Evolutionary conservation across 2,329 filamentous ascomycete genomes (phyloP), one percentile per base, ranked within the genome.

Genomic region (Diplodia corticola): DNA sequence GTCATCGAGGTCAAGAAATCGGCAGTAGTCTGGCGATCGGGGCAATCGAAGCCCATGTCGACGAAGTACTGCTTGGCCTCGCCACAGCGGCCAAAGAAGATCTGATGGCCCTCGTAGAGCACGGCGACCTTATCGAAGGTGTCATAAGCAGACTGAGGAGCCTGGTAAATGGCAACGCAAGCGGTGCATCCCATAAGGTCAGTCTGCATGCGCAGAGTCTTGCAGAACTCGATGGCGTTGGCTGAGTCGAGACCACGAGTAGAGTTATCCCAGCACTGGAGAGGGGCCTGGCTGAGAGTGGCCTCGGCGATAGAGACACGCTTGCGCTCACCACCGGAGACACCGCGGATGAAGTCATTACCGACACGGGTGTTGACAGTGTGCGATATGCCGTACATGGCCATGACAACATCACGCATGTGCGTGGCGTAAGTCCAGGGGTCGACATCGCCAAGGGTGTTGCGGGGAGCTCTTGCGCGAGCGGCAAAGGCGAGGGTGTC

Each of bases 401-500:
- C 88, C 89, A 91, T 91, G 59, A 89, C 83, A 37, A 91, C 88
- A 73, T 91, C 88, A 30, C 88, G 83, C 50, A 90, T 76, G 69
- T 90, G 86, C 68, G 83, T 80, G 44, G 87, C 83, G 68, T 87
- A 90, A 5, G 79, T 78, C 65, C 81, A 78, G 68, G 79, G 81
- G 70, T 80, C 79, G 24, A 90, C 78, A 44, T 86, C 87, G 5
- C 81, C 78, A 4, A 88, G 88, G 1, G 88, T 80, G 7, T 82
- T 70, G 35, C 84, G 83, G 12, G 89, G 88, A 61, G 88, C 84
- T 63, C 89, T 84, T 4, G 89, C 88, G n/a, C 84, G 80, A 2
- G 91, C 89, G 37, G 91, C 91, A 69, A 93, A 93, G 65, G 87
- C 88, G 54, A 94, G 82, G 1, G 91, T 94, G 70, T 93, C 88